phyloP scores from a whole-genome alignment of 495 filamentous ascomycete species.

The Tuber brumale region DNA sequence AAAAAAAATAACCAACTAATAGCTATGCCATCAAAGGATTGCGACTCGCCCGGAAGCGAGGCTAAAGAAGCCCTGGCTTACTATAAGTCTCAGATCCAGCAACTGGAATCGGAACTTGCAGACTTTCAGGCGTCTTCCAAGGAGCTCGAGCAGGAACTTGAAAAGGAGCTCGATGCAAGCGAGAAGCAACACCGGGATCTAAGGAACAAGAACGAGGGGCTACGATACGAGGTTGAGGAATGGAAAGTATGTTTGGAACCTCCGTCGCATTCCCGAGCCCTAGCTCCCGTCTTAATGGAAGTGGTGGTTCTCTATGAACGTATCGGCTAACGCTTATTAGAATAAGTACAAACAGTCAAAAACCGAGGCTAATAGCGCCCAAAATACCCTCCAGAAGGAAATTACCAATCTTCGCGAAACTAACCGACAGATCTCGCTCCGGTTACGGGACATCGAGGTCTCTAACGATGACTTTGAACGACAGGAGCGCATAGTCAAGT shows the following conservation, averaged over 20 bases:
- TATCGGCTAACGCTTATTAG: conserved; percentile 47
- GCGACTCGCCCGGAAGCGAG: conserved; percentile 25
- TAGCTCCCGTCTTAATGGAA: neutral
- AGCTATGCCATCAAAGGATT: conserved; percentile 28
- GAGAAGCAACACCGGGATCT: conserved; percentile 84
- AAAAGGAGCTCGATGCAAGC: conserved; percentile 91
- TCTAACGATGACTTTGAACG: conserved; percentile 97
- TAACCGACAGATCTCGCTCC: conserved; percentile 72
- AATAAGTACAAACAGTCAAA: conserved; percentile 96
- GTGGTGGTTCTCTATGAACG: neutral
- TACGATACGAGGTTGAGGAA: conserved; percentile 87
- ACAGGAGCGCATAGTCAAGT: conserved; percentile 86
- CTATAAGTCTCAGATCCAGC: conserved; percentile 94
- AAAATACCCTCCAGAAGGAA: conserved; percentile 87
- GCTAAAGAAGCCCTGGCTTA: conserved; percentile 69
- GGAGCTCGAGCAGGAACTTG: conserved; percentile 88
- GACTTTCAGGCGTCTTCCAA: conserved; percentile 92
- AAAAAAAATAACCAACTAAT: conserved; percentile 14
- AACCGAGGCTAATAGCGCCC: conserved; percentile 69
- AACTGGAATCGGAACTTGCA: conserved; percentile 80
- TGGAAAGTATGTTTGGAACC: conserved; percentile 71
- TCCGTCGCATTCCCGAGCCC: neutral
- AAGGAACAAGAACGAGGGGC: conserved; percentile 73
- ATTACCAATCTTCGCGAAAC: conserved; percentile 81
- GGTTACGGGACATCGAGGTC: conserved; percentile 88